A percentile compares a stretch with the other conserved stretches of the same genome.
These are phyloP conservation scores for Forsythia viridissima DNA, from an alignment of 257 asterid species.

Conservation along the genomic window DNA sequence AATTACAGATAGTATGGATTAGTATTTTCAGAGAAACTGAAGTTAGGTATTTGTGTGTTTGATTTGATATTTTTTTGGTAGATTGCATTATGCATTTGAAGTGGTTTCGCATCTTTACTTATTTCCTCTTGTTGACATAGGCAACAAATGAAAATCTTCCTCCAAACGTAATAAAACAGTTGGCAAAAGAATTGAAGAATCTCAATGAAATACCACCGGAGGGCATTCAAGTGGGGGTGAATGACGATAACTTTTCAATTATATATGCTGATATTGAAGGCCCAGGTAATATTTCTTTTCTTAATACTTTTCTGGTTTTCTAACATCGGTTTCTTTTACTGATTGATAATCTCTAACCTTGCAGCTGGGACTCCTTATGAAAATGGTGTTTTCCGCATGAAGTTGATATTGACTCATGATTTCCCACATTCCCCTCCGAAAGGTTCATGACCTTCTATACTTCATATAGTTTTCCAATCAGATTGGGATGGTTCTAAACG, in stretches of 20 bases:
- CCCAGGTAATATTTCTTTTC: constrained; percentile 58
- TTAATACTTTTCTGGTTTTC: constrained; percentile 7
- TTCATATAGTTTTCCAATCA: neutral
- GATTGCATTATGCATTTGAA: neutral
- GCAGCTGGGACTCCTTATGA: constrained; percentile 99
- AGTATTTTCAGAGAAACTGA: neutral
- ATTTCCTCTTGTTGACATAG: constrained; percentile 33
- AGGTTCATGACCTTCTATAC: constrained; percentile 51
- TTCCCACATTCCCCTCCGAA: constrained; percentile 93
- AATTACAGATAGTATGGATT: neutral
- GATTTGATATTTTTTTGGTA: neutral
- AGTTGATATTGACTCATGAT: constrained; percentile 80
- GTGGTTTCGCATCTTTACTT: constrained; percentile 7
- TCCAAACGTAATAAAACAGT: constrained; percentile 73
- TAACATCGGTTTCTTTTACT: constrained; percentile 3
- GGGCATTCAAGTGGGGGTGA: constrained; percentile 91
- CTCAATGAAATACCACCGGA: constrained; percentile 95
- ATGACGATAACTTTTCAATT: constrained; percentile 84
- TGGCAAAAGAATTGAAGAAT: constrained; percentile 93
- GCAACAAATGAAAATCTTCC: constrained; percentile 69
- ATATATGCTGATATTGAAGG: constrained; percentile 95
- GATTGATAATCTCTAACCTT: constrained; percentile 29
- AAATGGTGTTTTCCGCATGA: constrained; percentile 89
- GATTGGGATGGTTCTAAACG: neutral
- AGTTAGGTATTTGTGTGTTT: neutral